Conservation (phyloP, 23 red algal species). For the Gracilaria domingensis region DNA sequence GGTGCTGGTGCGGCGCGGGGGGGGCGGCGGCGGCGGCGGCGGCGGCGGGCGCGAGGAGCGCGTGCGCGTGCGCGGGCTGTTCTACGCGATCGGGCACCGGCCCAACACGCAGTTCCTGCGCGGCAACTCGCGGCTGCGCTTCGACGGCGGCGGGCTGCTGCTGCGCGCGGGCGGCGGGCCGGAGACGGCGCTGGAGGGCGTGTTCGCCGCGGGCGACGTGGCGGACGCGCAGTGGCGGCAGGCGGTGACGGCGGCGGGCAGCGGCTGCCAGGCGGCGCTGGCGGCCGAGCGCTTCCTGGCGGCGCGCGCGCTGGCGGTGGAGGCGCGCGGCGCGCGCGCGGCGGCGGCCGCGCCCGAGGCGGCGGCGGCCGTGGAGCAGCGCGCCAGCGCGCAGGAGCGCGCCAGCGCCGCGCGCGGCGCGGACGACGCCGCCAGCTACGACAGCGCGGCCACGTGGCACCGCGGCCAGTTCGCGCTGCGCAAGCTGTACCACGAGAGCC, state of each 20-base stretch:
- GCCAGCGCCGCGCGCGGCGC: neutral
- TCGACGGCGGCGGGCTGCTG: conserved; percentile 82
- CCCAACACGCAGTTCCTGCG: conserved; percentile 85
- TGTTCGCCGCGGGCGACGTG: conserved; percentile 94
- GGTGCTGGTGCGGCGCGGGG: conserved; percentile 43
- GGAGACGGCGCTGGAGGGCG: conserved; percentile 77
- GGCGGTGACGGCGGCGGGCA: conserved; percentile 92
- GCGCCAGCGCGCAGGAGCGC: neutral
- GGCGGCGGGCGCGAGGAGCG: conserved; percentile 30
- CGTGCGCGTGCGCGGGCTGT: conserved; percentile 76
- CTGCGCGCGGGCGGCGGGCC: conserved; percentile 51
- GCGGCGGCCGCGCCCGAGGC: conserved; percentile 3
- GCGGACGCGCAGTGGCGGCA: conserved; percentile 89
- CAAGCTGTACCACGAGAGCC: conserved; percentile 76
- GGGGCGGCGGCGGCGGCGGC: no score
- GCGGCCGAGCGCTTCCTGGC: conserved; percentile 82
- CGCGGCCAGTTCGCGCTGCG: conserved; percentile 67
- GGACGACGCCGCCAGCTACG: conserved; percentile 60
- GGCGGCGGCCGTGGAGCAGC: conserved; percentile 36
- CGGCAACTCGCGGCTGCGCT: conserved; percentile 40
- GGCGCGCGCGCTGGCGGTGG: conserved; percentile 38
- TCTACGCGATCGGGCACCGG: conserved; percentile 92
- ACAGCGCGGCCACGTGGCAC: conserved; percentile 56
- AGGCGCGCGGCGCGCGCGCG: conserved; percentile 2
- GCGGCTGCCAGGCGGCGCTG: conserved; percentile 91